Base-by-base conservation (phyloP, 805 yeast species). In the Metschnikowia similis region DNA sequence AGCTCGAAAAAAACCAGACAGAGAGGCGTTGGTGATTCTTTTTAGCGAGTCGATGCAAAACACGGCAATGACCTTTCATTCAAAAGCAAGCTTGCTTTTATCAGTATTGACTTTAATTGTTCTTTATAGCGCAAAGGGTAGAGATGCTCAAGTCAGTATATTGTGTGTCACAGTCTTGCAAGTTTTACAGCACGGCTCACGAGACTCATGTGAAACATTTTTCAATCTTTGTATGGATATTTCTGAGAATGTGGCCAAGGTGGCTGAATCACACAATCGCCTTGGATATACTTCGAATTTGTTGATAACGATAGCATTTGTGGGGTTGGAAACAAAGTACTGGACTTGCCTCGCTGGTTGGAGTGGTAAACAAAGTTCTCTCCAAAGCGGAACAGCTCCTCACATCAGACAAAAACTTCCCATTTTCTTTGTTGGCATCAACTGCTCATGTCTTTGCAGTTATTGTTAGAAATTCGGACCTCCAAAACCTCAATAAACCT, bases 1-100 rank as follows among this genome's bases (percentile, higher is more conserved):
- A 65, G 13, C 64, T 65, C 3, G 66, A 71, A 2, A 70, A 71
- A 1, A 72, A 74, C 41, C 66, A 65, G 87, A 83, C 60, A 76
- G 77, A 49, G 81, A 70, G 11, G 75, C 96, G 0, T 63, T 88
- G 39, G 74, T 80, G 2, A 73, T 76, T 6, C 74, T 91, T 38
- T 83, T 83, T 61, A 73, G 89, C 2, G 96, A 89, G 61, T 72
- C 97, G 0, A 72, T 91, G 64, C 84, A 80, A 54, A 83, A 89
- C 41, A 82, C 96, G 0, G 78, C 79, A 11, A 85, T 81, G 5
- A 75, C 86, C 0, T 72, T 91, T 52, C 96, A 92, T 64, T 86
- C 96, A 1, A 88, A 82, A 61, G 72, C 90, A 0, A 63, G 72
- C 1, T 48, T 67, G 0, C 80, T 89, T 6, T 61, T 87, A 39